Base-by-base conservation (phyloP, 768 basidiomycete species). In the Kondoa malvinella region DNA sequence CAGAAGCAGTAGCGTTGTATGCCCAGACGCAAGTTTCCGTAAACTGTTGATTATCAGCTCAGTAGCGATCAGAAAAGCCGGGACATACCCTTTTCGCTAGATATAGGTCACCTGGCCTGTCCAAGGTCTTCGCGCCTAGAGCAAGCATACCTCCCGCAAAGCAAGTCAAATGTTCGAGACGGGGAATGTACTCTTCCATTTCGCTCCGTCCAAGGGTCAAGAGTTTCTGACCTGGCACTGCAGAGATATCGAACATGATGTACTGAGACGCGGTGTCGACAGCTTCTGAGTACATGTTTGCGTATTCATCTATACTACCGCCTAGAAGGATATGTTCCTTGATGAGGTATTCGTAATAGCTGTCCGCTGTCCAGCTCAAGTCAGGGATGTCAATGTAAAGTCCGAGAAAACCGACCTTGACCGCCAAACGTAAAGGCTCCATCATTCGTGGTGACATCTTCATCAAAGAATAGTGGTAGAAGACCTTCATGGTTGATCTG, bases 111-210 rank as follows among this genome's bases (percentile, higher is more conserved):
- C 72, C 64, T n/a, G 71, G 66, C 0, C 79, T 72, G 40, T 74
- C 64, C 27, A 80, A 71, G 3, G 80, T 69, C 34, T 72, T 72
- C 0, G 77, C 71, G 14, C 79, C 79, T 31, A 80, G 74, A n/a
- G 76, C 78, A 12, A 80, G 72, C 79, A 80, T 80, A 0, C 74
- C 79, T 4, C 79, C 78, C 2, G 77, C 77, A 70, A 78, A 80
- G 69, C 77, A 78, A 0, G 77, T 76, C 68, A 76, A 67, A 58
- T 76, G 75, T 61, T 75, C 74, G 15, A 73, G 71, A 61, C 75
- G 73, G 16, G 71, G 68, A 1, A 72, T 72, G 15, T 71, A 59
- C 33, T 66, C 33, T 31, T 66, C 63, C 30, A 67, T 66, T 1
- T 31, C 68, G 32, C 58, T 50, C 27, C 58, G 64, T 16, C 66